A percentile compares a stretch with the other conserved stretches of the same genome.
Conservation (phyloP, 108 stramenopile species). For the Nannochloropsis oceanica region DNA sequence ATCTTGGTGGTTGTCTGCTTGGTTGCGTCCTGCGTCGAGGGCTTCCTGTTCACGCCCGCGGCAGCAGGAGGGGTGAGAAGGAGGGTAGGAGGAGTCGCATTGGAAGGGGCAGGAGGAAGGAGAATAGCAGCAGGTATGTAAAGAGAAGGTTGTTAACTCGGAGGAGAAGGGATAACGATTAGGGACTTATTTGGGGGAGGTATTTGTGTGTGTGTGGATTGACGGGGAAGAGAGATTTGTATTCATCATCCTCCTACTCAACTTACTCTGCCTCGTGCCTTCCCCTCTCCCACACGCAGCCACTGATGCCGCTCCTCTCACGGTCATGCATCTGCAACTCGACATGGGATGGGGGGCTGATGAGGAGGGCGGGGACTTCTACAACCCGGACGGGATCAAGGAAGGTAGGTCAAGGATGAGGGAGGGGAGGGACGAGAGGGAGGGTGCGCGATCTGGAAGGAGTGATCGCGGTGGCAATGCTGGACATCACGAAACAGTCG, state of each 20-base stretch:
- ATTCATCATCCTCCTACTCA: background rate
- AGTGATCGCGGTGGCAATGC: background rate
- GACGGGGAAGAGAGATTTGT: too few species aligned
- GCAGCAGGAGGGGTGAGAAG: background rate
- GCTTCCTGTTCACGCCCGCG: background rate
- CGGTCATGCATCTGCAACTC: background rate
- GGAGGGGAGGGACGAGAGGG: background rate
- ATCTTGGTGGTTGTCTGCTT: background rate
- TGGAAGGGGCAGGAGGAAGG: background rate
- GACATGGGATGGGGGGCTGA: background rate
- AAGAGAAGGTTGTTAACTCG: background rate
- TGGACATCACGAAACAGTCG: too few species aligned
- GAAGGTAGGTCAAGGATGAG: background rate
- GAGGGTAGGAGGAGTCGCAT: background rate
- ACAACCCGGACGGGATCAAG: background rate
- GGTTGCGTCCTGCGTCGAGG: background rate
- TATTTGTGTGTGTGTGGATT: too few species aligned
- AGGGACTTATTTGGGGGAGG: too few species aligned
- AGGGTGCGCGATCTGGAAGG: background rate
- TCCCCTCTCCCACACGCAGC: background rate
- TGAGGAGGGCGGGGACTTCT: background rate
- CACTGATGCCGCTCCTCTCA: background rate
- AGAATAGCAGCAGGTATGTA: background rate
- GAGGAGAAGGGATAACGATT: too few species aligned
- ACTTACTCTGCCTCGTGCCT: background rate